Conservation (phyloP, 108 stramenopile species). For the Schizochytrium sp. region DNA sequence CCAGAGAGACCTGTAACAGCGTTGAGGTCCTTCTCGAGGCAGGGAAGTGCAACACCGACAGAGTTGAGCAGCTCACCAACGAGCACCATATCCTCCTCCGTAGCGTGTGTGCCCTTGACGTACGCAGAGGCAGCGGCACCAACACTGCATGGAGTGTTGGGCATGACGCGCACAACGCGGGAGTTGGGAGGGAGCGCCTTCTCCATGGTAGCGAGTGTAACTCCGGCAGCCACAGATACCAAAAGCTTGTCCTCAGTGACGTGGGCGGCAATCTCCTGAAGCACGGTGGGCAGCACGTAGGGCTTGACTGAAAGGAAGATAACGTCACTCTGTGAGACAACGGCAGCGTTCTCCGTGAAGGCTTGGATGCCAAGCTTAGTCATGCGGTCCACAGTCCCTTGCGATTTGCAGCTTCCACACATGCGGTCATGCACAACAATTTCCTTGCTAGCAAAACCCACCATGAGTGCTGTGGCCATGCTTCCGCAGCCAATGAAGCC, state of each 20-base stretch:
- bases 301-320: conserved; percentile 72
- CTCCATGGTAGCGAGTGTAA: conserved; percentile 81
- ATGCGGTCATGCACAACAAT: background rate
- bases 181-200: conserved; percentile 71
- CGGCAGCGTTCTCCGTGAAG: background rate
- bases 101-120: conserved; percentile 80
- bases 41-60: conserved; percentile 83
- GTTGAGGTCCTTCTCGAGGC: conserved; percentile 82
- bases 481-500: conserved; percentile 76
- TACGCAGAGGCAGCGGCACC: conserved; percentile 87
- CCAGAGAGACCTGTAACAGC: conserved; percentile 95
- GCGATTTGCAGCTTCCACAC: conserved; percentile 21
- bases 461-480: conserved; percentile 75
- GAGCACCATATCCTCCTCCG: conserved; percentile 79
- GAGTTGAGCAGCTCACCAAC: conserved; percentile 83
- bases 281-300: conserved; percentile 63
- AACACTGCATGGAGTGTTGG: conserved; percentile 92
- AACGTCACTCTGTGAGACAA: conserved; percentile 21
- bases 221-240: conserved; percentile 90
- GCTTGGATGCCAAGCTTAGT: background rate
- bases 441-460: conserved; percentile 64
- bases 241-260: conserved; percentile 70
- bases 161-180: conserved; percentile 91
- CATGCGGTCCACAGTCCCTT: background rate
- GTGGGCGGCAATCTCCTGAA: conserved; percentile 51